These are phyloP conservation scores for Phellopilus nigrolimitatus DNA, from an alignment of 1,284 basidiomycete genomes.

Conservation along the genomic window DNA sequence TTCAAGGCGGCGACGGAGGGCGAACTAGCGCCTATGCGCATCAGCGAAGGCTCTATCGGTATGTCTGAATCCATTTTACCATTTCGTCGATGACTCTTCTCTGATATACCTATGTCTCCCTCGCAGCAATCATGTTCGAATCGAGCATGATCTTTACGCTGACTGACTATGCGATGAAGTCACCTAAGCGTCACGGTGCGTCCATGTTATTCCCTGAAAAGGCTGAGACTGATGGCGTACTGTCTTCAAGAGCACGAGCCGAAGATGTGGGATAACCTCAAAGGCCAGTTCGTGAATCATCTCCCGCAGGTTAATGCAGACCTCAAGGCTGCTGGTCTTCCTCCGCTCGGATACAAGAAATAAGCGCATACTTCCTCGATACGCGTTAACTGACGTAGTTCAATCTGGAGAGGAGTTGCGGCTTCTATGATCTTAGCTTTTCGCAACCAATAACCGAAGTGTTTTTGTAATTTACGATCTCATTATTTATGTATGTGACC, in stretches of 20 bases:
- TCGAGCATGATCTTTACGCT: constrained; percentile 57
- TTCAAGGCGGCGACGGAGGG: constrained; percentile 49
- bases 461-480: too few relatives aligned
- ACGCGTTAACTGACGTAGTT: too few relatives aligned
- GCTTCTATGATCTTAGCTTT: too few relatives aligned
- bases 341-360: constrained; percentile 20
- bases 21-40: constrained; percentile 45
- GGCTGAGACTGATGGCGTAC: neutral
- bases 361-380: neutral
- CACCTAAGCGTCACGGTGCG: constrained; percentile 50
- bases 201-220: constrained; percentile 7
- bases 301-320: constrained; percentile 51
- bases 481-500: too few relatives aligned
- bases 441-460: too few relatives aligned
- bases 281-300: constrained; percentile 53
- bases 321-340: constrained; percentile 42
- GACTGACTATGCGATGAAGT: constrained; percentile 58
- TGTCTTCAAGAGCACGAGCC: constrained; percentile 43
- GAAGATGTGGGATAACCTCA: constrained; percentile 58
- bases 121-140: constrained; percentile 60
- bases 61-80: constrained; percentile 20
- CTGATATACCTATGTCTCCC: too few relatives aligned
- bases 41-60: constrained; percentile 54
- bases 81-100: too few relatives aligned
- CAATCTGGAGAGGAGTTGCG: too few relatives aligned